Conservation (phyloP, 805 yeast genomes). For the Wickerhamiella slavikovae region DNA sequence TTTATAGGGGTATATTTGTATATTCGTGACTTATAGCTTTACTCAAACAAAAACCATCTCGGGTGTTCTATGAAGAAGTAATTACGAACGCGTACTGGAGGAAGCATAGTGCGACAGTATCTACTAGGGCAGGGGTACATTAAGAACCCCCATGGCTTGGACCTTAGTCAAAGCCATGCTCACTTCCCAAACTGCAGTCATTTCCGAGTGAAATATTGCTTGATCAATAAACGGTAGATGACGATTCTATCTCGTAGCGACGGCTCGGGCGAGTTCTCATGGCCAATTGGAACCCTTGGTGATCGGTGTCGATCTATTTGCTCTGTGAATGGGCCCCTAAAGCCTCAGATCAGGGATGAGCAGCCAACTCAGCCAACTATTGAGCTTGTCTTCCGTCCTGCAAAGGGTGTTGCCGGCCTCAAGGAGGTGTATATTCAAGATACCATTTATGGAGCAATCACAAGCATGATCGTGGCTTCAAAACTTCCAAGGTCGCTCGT, state of each 20-base stretch:
- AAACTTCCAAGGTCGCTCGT: conserved; percentile 63
- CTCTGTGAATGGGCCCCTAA: conserved; percentile 83
- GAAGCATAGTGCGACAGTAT: no score
- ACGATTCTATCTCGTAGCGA: conserved; percentile 32
- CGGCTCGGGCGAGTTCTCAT: conserved; percentile 49
- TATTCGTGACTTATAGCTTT: no score
- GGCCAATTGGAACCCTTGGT: conserved; percentile 23
- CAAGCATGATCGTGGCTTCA: conserved; percentile 36
- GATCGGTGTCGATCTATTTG: conserved; percentile 29
- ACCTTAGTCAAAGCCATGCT: no score
- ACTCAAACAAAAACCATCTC: no score
- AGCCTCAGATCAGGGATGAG: conserved; percentile 66
- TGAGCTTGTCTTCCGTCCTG: conserved; percentile 63
- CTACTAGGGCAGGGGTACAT: no score
- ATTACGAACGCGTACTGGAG: no score
- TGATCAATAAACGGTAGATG: no score
- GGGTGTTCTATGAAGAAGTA: no score
- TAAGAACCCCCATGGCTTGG: no score
- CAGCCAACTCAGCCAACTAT: conserved; percentile 57
- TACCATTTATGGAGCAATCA: conserved; percentile 38
- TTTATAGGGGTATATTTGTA: no score
- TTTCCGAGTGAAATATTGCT: no score
- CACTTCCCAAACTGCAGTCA: no score
- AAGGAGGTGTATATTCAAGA: conserved; percentile 64
- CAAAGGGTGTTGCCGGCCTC: conserved; percentile 47